Conservation (phyloP, 306 rosid species). For the Medicago arabica region DNA sequence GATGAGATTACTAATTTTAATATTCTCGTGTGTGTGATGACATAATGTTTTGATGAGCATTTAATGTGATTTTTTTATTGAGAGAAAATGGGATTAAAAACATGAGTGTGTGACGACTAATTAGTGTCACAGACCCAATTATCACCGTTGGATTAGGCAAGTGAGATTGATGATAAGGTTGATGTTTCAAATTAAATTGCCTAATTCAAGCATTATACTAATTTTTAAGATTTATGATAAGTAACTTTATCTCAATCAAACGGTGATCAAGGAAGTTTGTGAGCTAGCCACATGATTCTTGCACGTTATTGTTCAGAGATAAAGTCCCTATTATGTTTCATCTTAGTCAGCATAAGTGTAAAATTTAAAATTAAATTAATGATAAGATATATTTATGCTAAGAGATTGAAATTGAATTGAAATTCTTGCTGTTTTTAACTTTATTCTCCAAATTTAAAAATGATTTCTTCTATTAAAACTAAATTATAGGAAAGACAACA, state of each 20-base stretch:
- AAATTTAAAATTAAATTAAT: not conserved
- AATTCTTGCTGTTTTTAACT: slow-evolving; percentile 1
- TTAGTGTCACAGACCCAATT: slow-evolving; percentile 43
- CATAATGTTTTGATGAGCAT: slow-evolving; percentile 63
- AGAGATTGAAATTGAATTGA: slow-evolving; percentile 1
- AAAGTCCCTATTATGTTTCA: not conserved
- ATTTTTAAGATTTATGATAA: slow-evolving; percentile 8
- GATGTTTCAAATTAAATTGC: slow-evolving; percentile 27
- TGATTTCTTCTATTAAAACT: not conserved
- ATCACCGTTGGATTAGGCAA: slow-evolving; percentile 54
- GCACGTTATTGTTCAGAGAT: slow-evolving; percentile 1
- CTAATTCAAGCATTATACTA: slow-evolving; percentile 11
- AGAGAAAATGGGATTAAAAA: slow-evolving; percentile 17
- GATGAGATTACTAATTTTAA: slow-evolving; percentile 33
- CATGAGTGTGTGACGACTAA: slow-evolving; percentile 15
- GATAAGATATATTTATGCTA: not conserved
- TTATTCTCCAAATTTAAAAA: slow-evolving; percentile 37
- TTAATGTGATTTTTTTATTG: slow-evolving; percentile 40
- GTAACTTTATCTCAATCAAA: slow-evolving; percentile 14
- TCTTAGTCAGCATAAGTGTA: slow-evolving; percentile 1
- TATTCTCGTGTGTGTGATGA: slow-evolving; percentile 57
- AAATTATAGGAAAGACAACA: not conserved
- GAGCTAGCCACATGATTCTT: slow-evolving; percentile 42
- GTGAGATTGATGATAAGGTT: not conserved
- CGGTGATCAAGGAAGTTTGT: slow-evolving; percentile 42